Percentiles rank a stretch among this genome's conserved stretches.
phyloP scores from a whole-genome alignment of 768 basidiomycete species.

The Russula virescens region DNA sequence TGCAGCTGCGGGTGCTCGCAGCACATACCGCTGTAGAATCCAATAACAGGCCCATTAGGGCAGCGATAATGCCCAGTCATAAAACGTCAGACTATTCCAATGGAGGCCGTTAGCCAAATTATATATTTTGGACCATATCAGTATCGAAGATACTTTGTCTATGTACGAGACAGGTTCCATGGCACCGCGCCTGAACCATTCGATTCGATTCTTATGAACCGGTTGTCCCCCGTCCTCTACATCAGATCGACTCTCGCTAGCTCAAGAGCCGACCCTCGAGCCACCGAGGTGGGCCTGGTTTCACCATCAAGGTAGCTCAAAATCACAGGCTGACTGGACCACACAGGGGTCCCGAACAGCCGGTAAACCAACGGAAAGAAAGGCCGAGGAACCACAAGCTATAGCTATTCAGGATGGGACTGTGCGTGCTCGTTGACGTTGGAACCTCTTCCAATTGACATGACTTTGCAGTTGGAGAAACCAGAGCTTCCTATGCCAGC shows the following conservation, averaged over 20 bases:
- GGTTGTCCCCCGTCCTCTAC: constrained; percentile 13
- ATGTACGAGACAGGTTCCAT: background rate
- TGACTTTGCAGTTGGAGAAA: background rate
- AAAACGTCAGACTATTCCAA: too few relatives aligned
- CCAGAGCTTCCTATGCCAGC: background rate
- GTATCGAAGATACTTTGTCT: background rate
- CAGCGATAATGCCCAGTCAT: background rate
- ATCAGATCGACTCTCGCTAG: constrained; percentile 19
- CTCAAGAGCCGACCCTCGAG: background rate
- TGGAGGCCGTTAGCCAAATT: background rate
- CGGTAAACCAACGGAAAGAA: background rate
- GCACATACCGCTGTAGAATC: background rate
- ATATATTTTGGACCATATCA: constrained; percentile 1
- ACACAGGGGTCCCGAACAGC: background rate
- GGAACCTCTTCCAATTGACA: background rate
- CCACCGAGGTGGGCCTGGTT: background rate
- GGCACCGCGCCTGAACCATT: background rate
- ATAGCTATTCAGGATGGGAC: background rate
- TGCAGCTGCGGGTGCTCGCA: too few relatives aligned
- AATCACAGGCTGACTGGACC: background rate
- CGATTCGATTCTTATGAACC: constrained; percentile 10
- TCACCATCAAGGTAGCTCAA: background rate
- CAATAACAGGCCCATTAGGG: background rate
- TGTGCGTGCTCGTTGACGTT: background rate
- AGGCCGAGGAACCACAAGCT: background rate